Percentiles rank a stretch among this genome's conserved stretches.
Evolutionary conservation across 2,329 filamentous ascomycete species (phyloP).

Genomic region (Scedosporium boydii): DNA sequence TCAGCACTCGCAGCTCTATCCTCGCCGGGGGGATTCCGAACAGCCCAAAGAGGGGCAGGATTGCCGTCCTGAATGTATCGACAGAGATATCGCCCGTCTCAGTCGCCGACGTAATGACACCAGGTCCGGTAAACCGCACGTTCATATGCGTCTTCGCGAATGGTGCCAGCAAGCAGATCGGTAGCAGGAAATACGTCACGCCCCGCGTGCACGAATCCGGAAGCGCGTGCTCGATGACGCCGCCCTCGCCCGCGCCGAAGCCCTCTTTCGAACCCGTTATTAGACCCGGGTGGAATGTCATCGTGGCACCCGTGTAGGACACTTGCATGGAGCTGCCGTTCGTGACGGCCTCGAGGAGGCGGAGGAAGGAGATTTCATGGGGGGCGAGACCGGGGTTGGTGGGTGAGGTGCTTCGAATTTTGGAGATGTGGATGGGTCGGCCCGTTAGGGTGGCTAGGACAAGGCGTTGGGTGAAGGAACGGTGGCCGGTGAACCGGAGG

Average conservation of each 20-base stretch:
- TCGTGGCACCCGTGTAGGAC: slow-evolving; percentile 87
- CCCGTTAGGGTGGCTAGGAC: slow-evolving; percentile 88
- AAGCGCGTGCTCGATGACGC: slow-evolving; percentile 73
- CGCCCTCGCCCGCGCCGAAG: slow-evolving; percentile 57
- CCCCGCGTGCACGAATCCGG: slow-evolving; percentile 70
- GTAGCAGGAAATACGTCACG: slow-evolving; percentile 84
- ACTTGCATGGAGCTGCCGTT: slow-evolving; percentile 95
- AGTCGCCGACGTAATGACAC: slow-evolving; percentile 84
- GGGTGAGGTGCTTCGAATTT: slow-evolving; percentile 80
- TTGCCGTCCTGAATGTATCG: slow-evolving; percentile 86
- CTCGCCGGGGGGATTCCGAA: slow-evolving; percentile 76
- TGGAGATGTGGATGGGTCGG: slow-evolving; percentile 79
- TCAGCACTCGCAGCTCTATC: slow-evolving; percentile 77
- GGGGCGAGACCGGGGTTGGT: slow-evolving; percentile 82
- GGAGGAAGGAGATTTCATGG: slow-evolving; percentile 91
- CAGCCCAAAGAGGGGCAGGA: slow-evolving; percentile 79
- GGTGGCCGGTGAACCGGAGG: slow-evolving; percentile 75
- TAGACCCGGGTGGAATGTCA: slow-evolving; percentile 84
- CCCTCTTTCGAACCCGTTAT: slow-evolving; percentile 79
- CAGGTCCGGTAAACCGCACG: slow-evolving; percentile 78
- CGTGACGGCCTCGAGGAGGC: slow-evolving; percentile 86
- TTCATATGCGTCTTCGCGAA: slow-evolving; percentile 91
- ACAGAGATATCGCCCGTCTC: slow-evolving; percentile 78
- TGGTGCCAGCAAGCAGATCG: slow-evolving; percentile 80
- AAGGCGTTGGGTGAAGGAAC: slow-evolving; percentile 72